phyloP scores from a whole-genome alignment of 306 rosid genomes.

The Sindora glabra region DNA sequence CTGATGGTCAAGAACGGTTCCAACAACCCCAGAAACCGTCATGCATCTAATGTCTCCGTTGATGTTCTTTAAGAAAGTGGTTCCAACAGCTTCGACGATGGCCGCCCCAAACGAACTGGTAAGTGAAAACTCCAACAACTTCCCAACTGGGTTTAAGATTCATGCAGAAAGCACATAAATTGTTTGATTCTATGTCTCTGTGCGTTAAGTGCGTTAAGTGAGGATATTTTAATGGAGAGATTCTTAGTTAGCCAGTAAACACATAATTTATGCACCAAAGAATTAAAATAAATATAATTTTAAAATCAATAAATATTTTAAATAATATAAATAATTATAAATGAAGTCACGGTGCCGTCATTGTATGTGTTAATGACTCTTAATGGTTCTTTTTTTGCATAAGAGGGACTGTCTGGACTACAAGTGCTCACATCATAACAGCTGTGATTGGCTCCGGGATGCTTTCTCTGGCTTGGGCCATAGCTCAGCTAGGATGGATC shows the following conservation, averaged over 20 bases:
- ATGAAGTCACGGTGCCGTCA: too few relatives aligned
- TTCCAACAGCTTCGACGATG: conserved; percentile 22
- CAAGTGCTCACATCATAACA: conserved; percentile 36
- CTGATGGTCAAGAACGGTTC: too few relatives aligned
- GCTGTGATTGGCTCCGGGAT: conserved; percentile 47
- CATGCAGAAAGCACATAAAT: not conserved
- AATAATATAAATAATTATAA: too few relatives aligned
- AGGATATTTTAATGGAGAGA: too few relatives aligned
- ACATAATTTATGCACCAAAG: too few relatives aligned
- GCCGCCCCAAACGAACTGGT: conserved; percentile 34
- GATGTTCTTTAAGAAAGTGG: too few relatives aligned
- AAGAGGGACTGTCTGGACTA: conserved; percentile 32
- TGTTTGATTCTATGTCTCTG: not conserved
- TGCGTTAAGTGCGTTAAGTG: too few relatives aligned
- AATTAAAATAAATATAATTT: too few relatives aligned
- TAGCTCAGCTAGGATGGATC: conserved; percentile 46
- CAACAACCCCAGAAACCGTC: too few relatives aligned
- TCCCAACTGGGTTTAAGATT: not conserved
- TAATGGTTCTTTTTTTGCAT: not conserved
- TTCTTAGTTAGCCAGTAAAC: too few relatives aligned
- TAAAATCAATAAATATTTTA: too few relatives aligned
- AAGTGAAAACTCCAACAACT: not conserved
- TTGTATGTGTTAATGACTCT: not conserved
- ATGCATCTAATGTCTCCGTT: too few relatives aligned
- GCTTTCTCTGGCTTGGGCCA: conserved; percentile 37